These are phyloP conservation scores for Suillus weaverae DNA, from an alignment of 768 basidiomycete species.

Conservation along the genomic window DNA sequence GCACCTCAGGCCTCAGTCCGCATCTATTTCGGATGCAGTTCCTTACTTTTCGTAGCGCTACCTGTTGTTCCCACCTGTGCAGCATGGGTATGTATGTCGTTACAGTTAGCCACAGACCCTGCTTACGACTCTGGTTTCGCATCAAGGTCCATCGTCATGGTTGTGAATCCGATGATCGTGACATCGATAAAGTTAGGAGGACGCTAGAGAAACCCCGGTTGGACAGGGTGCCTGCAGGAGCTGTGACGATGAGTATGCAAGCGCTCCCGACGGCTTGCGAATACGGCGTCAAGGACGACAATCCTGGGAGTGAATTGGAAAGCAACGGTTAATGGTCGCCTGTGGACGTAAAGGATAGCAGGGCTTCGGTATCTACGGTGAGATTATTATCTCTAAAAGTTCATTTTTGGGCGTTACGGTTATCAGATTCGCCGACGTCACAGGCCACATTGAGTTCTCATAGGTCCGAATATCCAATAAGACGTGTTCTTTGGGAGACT, in stretches of 20 bases:
- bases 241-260: not conserved
- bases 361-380: constrained; percentile 1
- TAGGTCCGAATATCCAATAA: not conserved
- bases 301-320: not conserved
- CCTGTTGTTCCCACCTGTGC: not conserved
- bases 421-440: not conserved
- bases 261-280: not conserved
- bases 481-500: not conserved
- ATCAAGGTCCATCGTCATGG: not conserved
- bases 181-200: not conserved
- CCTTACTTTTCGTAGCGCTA: not conserved
- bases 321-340: not conserved
- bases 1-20: not conserved
- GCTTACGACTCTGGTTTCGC: not conserved
- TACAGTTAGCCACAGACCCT: not conserved
- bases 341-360: not conserved
- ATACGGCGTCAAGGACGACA: not conserved
- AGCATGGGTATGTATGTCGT: not conserved
- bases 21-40: not conserved
- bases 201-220: not conserved
- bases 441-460: not conserved
- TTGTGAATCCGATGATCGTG: not conserved
- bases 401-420: not conserved
- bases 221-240: not conserved
- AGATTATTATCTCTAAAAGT: not conserved